A percentile compares a stretch with the other conserved stretches of the same genome.
These are phyloP conservation scores for Phlyctochytrium arcticum DNA, from an alignment of 192 early-diverging fungal genomes.

Conservation along the genomic window DNA sequence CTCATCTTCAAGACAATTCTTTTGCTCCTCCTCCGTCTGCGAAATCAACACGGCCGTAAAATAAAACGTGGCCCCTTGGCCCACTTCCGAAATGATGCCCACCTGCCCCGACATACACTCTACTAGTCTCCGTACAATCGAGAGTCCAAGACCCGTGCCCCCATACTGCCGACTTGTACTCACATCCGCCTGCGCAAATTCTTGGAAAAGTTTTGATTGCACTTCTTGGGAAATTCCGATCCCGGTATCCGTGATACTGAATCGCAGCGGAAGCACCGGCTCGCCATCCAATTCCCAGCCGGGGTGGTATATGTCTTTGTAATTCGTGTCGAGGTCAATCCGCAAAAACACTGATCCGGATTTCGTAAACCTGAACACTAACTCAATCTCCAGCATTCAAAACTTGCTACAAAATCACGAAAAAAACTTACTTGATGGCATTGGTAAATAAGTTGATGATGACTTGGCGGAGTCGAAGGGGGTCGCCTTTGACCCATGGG, in stretches of 20 bases:
- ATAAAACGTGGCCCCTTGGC: constrained; percentile 73
- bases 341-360: constrained; percentile 15
- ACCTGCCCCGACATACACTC: constrained; percentile 74
- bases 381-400: constrained; percentile 75
- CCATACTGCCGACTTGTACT: constrained; percentile 57
- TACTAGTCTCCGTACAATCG: constrained; percentile 73
- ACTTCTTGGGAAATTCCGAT: constrained; percentile 82
- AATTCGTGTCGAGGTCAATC: background rate
- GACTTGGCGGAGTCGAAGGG: constrained; percentile 69
- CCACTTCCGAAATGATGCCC: constrained; percentile 70
- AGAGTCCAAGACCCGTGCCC: constrained; percentile 79
- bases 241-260: constrained; percentile 75
- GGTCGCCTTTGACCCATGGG: constrained; percentile 70
- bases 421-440: constrained; percentile 65
- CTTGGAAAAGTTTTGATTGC: constrained; percentile 70
- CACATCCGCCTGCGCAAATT: constrained; percentile 74
- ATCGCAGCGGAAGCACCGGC: constrained; percentile 53
- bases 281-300: constrained; percentile 7
- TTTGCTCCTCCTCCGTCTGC: background rate
- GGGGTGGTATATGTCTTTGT: background rate
- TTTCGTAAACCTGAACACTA: constrained; percentile 26
- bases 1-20: background rate
- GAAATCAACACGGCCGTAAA: constrained; percentile 44
- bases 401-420: constrained; percentile 72
- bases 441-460: constrained; percentile 81